Evolutionary conservation across 1,284 basidiomycete species (phyloP).

Genomic region (Ustilago curta): DNA sequence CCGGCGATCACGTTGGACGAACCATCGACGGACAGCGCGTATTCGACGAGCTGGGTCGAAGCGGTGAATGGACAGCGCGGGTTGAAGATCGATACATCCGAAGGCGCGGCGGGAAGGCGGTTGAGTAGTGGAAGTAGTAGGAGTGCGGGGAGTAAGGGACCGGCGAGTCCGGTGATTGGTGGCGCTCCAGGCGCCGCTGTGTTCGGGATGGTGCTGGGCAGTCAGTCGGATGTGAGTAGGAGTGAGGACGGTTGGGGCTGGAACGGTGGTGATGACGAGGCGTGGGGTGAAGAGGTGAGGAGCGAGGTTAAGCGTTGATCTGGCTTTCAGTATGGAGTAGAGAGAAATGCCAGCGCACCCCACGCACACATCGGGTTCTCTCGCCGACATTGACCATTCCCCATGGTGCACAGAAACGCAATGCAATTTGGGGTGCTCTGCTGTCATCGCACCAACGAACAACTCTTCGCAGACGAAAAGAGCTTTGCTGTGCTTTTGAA

Average conservation of each 20-base stretch:
- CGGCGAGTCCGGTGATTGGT: conserved; percentile 17
- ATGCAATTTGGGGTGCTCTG: no score
- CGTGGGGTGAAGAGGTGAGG: neutral
- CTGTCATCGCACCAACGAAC: no score
- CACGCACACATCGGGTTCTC: no score
- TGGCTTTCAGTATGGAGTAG: no score
- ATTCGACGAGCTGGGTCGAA: conserved; percentile 19
- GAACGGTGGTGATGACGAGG: conserved; percentile 12
- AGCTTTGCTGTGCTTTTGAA: no score
- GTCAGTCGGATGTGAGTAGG: conserved; percentile 4
- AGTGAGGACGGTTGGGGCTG: conserved; percentile 34
- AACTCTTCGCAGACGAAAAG: no score
- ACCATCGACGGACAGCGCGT: conserved; percentile 4
- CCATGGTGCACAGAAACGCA: no score
- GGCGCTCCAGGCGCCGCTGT: conserved; percentile 21
- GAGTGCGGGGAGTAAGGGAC: no score
- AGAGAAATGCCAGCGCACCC: no score
- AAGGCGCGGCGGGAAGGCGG: neutral
- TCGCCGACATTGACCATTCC: no score
- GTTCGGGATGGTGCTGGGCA: conserved; percentile 27
- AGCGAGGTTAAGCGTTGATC: neutral
- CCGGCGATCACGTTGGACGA: conserved; percentile 28
- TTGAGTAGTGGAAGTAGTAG: conserved; percentile 5
- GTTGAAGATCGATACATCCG: neutral
- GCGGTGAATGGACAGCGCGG: conserved; percentile 10